A percentile compares a stretch with the other conserved stretches of the same genome.
Evolutionary conservation across 2,329 filamentous ascomycete species (phyloP).

Genomic region (Pseudogymnoascus sp.): DNA sequence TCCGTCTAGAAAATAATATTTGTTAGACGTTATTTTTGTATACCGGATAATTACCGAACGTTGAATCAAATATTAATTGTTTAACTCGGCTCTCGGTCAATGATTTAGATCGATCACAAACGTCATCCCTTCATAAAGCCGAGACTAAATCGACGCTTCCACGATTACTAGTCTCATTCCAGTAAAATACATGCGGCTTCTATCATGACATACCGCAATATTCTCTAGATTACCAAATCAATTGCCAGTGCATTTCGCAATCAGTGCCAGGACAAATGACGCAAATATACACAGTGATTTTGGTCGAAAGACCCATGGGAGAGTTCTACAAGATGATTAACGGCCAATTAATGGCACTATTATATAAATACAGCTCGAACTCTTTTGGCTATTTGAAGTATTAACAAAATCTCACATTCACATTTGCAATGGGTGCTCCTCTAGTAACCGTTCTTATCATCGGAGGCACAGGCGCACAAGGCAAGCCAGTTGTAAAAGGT

Average conservation of each 20-base stretch:
- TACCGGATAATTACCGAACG: background rate
- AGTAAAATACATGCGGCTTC: background rate
- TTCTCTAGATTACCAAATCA: background rate
- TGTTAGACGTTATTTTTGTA: background rate
- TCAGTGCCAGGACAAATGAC: background rate
- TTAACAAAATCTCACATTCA: background rate
- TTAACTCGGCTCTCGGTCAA: background rate
- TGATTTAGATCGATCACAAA: background rate
- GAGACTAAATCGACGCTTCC: background rate
- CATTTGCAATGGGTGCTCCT: background rate
- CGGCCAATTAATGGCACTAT: background rate
- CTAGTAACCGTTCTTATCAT: slow-evolving; percentile 40
- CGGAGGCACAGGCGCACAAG: slow-evolving; percentile 33
- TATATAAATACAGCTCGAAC: background rate
- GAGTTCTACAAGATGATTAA: background rate
- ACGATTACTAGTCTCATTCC: background rate
- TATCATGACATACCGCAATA: background rate
- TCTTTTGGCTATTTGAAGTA: background rate
- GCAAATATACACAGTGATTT: background rate
- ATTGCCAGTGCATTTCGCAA: background rate
- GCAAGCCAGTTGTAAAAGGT: slow-evolving; percentile 30
- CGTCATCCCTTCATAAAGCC: background rate
- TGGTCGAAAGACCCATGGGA: background rate
- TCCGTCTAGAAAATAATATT: background rate
- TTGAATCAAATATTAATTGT: background rate